Evolutionary conservation across 2,329 filamentous ascomycete species (phyloP), one percentile per base, ranked within the genome.

Genomic region (Hymenoscyphus scutula): DNA sequence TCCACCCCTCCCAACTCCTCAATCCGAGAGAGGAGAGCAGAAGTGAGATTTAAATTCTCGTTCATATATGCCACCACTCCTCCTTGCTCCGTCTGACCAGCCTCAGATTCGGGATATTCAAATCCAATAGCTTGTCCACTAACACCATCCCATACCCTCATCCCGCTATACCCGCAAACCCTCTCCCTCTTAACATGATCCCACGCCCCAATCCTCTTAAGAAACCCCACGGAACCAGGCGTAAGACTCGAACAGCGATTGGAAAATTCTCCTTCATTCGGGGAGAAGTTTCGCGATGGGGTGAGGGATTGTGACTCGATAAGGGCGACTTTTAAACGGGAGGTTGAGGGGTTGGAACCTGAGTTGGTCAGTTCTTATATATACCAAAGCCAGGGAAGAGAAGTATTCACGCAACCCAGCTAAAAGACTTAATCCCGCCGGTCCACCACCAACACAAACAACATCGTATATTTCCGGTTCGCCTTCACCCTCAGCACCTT

Each of bases 121-220:
- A 99, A 99, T 69, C 91, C 89, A 74, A 99, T 95, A 69, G 88
- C 86, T 38, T 92, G 91, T 63, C 87, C 92, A 48, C 90, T 91
- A 62, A 97, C 86, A 65, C 94, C 96, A 75, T 99, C 95, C 95
- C 96, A 99, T 34, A 98, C 95, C 75, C 97, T 90, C 95, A 99
- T 99, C 71, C 94, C 90, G 64, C 96, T 88, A 76, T 97, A 99
- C 0, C 88, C 84, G 78, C 97, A 93, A 37, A 95, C 85, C 34
- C 95, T 86, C 5, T 85, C 80, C 51, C 81, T 78, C 68, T 90
- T 83, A 64, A 97, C 80, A 73, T 96, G 87, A 6, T 81, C 74
- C 95, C 94, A 98, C 57, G 89, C 92, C 38, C 94, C 95, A 64
- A 96, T 95, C 4, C 83, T 80, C 73, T 91, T 82, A 66, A 98